Evolutionary conservation across 768 basidiomycete species (phyloP), one percentile per base, ranked within the genome.

Genomic region (Cubamyces lactineus): DNA sequence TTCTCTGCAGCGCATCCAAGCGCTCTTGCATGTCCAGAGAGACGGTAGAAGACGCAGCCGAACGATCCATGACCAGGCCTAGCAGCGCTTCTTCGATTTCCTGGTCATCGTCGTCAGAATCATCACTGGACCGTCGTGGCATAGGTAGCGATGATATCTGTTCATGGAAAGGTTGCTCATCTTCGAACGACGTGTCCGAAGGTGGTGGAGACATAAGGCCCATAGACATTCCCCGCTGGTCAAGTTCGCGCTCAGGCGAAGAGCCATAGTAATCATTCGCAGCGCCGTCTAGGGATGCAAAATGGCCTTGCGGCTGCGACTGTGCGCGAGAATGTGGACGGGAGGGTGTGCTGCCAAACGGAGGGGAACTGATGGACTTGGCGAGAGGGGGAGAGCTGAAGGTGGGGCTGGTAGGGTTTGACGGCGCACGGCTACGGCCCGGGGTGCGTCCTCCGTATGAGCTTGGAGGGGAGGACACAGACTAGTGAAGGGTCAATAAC

Each of bases 21-120:
- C 85, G 83, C 47, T 93, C 91, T n/a, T 82, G 73, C 7, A 88
- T 81, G 56, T 89, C 86, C 70, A 94, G 77, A 1, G 91, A 92
- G 2, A 81, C 82, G 0, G 83, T 87, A 4, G 91, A 93, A 24
- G 79, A 80, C 0, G 84, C 74, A 2, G 80, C 76, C 11, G 65
- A 63, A 13, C 88, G 83, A 62, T 89, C 89, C 67, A 83, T 75
- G 9, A 89, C 83, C 46, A 87, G 78, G 1, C 85, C 86, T 7
- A 85, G 73, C 21, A 79, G 77, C 8, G 79, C 77, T 19, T 81
- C 72, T 9, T 80, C 79, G 19, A 53, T 86, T 84, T 84, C 87
- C 1, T 34, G 34, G 34, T 74, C 76, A 60, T 77, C 76, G 5
- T 68, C 67, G 34, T 77, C 77, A 0, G 71, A 70, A 15, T 59